Percentiles rank a stretch among this genome's conserved stretches.
These are phyloP conservation scores for Nemania bipapillata DNA, from an alignment of 2,329 filamentous ascomycete genomes.

Conservation along the genomic window DNA sequence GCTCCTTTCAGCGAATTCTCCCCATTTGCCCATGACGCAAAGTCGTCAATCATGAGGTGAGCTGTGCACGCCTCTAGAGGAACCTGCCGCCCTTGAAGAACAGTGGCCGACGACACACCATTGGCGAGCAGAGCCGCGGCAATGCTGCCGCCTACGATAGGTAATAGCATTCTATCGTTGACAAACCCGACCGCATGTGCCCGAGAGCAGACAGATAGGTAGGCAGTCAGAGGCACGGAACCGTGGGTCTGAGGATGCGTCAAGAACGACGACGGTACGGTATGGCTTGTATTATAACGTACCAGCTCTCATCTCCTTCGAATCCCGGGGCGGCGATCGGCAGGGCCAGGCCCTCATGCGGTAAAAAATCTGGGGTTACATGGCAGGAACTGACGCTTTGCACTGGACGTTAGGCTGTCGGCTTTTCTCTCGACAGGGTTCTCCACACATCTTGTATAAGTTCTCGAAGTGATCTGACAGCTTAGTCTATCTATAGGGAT, in stretches of 20 bases:
- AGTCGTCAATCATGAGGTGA: conserved; percentile 52
- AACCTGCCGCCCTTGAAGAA: conserved; percentile 35
- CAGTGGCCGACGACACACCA: conserved; percentile 37
- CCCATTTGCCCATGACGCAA: conserved; percentile 47
- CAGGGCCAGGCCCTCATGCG: conserved; percentile 28
- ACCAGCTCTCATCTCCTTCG: conserved; percentile 21
- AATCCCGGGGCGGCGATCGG: conserved; percentile 36
- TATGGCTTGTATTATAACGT: conserved; percentile 24
- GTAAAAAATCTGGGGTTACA: conserved; percentile 40
- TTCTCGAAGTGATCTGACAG: conserved; percentile 11
- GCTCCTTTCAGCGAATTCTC: conserved; percentile 43
- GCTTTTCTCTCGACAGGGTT: conserved; percentile 41
- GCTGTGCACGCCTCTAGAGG: conserved; percentile 43
- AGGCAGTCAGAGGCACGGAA: conserved; percentile 18
- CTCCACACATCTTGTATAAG: conserved; percentile 43
- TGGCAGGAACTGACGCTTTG: conserved; percentile 21
- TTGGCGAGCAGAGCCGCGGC: conserved; percentile 42
- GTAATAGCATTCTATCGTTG: conserved; percentile 44
- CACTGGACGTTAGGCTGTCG: conserved; percentile 31
- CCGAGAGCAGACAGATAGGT: not conserved
- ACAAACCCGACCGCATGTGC: conserved; percentile 33
- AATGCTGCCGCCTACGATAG: conserved; percentile 40
- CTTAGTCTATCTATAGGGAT: conserved; percentile 22
- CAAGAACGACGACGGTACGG: not conserved
- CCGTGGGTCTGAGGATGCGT: not conserved